phyloP scores from a whole-genome alignment of 441 rosid species.

The Isatis lusitanica region DNA sequence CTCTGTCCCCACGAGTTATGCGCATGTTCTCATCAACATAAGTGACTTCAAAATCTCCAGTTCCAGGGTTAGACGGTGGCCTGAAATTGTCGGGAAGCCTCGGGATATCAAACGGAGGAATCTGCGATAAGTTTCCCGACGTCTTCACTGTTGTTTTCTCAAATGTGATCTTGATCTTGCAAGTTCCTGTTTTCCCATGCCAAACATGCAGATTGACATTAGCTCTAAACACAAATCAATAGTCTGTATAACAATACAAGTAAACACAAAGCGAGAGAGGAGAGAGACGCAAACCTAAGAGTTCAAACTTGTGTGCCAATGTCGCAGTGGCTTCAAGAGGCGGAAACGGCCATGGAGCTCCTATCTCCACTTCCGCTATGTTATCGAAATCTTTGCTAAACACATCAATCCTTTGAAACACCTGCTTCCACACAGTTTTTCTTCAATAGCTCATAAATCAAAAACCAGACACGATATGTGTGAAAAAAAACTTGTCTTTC shows the following conservation, averaged over 20 bases:
- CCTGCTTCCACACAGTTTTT: constrained; percentile 41
- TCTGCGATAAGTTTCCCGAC: constrained; percentile 61
- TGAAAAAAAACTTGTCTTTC: not conserved
- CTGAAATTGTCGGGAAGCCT: constrained; percentile 73
- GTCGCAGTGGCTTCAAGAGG: constrained; percentile 77
- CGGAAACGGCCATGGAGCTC: constrained; percentile 91
- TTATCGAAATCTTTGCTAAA: constrained; percentile 85
- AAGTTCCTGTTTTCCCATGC: constrained; percentile 46
- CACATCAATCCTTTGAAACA: constrained; percentile 86
- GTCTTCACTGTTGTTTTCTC: constrained; percentile 78
- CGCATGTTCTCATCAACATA: constrained; percentile 64
- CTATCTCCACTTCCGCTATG: constrained; percentile 79
- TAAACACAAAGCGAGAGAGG: not conserved
- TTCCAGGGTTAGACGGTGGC: constrained; percentile 62
- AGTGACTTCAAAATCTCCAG: constrained; percentile 78
- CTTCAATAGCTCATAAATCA: not conserved
- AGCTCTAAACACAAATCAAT: not conserved
- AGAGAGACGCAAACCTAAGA: constrained; percentile 48
- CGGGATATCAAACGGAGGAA: constrained; percentile 79
- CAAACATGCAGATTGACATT: not conserved
- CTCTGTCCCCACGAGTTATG: constrained; percentile 85
- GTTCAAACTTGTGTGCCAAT: constrained; percentile 87
- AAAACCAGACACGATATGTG: not conserved
- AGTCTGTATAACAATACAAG: not conserved
- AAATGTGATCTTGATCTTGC: constrained; percentile 66